Evolutionary conservation across 345 rosid species (phyloP), one percentile per base, ranked within the genome.

Genomic region (Camelina hispida): DNA sequence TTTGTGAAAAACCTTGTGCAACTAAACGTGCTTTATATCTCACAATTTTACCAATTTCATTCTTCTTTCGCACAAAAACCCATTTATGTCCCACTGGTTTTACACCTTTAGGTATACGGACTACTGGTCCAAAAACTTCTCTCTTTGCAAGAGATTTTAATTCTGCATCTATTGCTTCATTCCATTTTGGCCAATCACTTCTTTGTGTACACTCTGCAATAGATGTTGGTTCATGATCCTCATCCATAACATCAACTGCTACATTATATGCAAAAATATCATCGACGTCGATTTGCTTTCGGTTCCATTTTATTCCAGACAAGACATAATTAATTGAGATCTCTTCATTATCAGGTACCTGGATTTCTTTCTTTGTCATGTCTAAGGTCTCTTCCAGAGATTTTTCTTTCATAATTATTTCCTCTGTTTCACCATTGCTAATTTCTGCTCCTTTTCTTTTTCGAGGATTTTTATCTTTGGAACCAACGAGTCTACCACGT

Each of bases 221-320:
- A 40, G 5, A 40, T 1, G 1, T 2, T 14, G 37, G 17, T 54
- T 28, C 61, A 30, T 30, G 13, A 30, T 56, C 20, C 40, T 42
- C 46, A 42, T 42, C 15, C 61, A 56, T 56, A 56, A 56, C 6
- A 15, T 30, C 61, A 56, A 56, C 3, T 56, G 3, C 40, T 56
- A 30, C 20, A 30, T 14, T 56, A 13, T 0, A 56, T 28, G 60
- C 60, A 55, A 28, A 28, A 7, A 1, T 56, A 30, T 30, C 40
- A 30, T 55, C 61, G 20, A 30, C 18, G 0, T 55, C 20, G 13
- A 30, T 30, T 56, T 56, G 12, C 22, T 58, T 34, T 58, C 8
- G 9, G 25, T 58, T 58, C 15, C 44, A 58, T 34, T 58, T 58
- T 34, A 58, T 34, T 34, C 63, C 8, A 9, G 43, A n/a, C 63